Conservation (phyloP, 345 rosid species). For the Bretschneidera sinensis region DNA sequence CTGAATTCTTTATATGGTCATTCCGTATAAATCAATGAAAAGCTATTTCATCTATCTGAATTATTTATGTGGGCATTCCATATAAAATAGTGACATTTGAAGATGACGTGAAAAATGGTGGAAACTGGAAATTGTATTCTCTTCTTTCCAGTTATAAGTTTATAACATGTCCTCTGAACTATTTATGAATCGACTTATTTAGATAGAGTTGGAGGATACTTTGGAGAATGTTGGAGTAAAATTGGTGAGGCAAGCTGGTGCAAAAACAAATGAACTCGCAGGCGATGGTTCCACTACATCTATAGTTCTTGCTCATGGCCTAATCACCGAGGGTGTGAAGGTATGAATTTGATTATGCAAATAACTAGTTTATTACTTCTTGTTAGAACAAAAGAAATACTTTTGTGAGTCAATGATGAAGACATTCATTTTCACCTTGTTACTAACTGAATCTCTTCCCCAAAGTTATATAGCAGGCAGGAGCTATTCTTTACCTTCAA, state of each 20-base stretch:
- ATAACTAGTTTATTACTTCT: neutral
- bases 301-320: conserved; percentile 83
- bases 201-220: conserved; percentile 93
- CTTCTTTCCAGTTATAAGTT: too few species aligned
- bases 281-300: conserved; percentile 98
- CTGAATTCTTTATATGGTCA: too few species aligned
- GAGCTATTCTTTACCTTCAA: neutral
- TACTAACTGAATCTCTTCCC: too few species aligned
- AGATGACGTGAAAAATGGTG: neutral
- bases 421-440: too few species aligned
- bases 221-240: conserved; percentile 95
- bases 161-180: too few species aligned
- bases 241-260: conserved; percentile 96
- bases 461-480: neutral
- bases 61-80: neutral
- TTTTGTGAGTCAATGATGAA: too few species aligned
- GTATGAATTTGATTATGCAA: conserved; percentile 23
- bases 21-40: too few species aligned
- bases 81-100: neutral
- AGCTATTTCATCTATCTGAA: neutral
- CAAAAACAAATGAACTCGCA: conserved; percentile 86
- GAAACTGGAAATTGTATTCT: too few species aligned
- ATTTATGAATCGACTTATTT: conserved; percentile 12
- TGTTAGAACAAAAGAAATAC: neutral
- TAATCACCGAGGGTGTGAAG: conserved; percentile 83